Base-by-base conservation (phyloP, 1,139 yeast genomes). In the Yarrowia galli region DNA sequence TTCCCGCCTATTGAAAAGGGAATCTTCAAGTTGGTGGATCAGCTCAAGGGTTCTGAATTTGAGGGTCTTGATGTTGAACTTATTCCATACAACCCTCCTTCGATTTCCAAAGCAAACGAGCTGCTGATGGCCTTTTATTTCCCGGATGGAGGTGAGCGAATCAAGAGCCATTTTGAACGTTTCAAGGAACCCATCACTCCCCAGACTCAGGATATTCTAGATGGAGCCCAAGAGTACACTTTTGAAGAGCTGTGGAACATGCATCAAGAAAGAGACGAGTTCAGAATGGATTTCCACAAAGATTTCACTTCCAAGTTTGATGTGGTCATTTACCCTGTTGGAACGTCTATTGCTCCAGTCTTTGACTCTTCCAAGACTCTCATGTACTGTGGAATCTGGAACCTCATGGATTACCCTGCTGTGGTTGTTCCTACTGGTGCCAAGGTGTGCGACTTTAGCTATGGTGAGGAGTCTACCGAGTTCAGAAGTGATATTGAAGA, bases 371-470 rank as follows among this genome's bases (percentile, higher is more conserved):
- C 68, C 43, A 38, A 60, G 6, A 70, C 70, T 60, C 67, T 68
- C 35, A 38, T 73, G 35, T 83, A 84, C 73, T 82, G 87, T 22
- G 76, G 83, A 38, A 79, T 80, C 23, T 78, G 83, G 72, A 85
- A 85, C 72, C 76, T 81, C n/a, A 71, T 83, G 67, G 87, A 85
- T 74, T 84, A 81, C 69, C 76, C 85, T 0, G 82, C 80, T 0
- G 81, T 84, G 38, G 78, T 80, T 0, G 74, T 84, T 66, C 88
- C 88, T 0, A 83, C 84, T 6, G 78, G 83, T 12, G 72, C 73
- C 1, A 69, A 79, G 1, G 87, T 79, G 69, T 69, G 69, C 32
- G 67, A 67, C 43, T 67, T 68, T 15, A 68, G 71, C 43, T 74
- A 71, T 69, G 75, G 71, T 36, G 76, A 80, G 1, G 68, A 73